Base-by-base conservation (phyloP, 176 grass and related monocot species). In the Ampelocalamus luodianensis region DNA sequence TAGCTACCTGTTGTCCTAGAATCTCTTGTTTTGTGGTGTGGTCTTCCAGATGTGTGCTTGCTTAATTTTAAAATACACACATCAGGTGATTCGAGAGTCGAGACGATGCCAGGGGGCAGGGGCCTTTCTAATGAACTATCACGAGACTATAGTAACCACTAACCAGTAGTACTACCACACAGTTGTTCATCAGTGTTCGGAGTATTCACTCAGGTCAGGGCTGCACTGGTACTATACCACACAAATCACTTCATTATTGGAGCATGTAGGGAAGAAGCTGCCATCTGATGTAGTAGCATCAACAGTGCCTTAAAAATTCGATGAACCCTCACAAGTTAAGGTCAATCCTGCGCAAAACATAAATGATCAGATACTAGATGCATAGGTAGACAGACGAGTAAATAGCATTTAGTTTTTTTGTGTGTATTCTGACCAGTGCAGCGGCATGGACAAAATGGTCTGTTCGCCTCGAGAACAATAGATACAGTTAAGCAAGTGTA, bases 61-160 rank as follows among this genome's bases (percentile, higher is more conserved):
- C 61, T 82, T 88, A 82, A 44, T 86, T 86, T 78, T 75, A 85
- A 85, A 89, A 72, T 87, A 44, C 40, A 46, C 10, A 79, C 66
- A 66, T 83, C 48, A 88, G 90, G 79, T 92, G 72, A n/a, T 74
- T 61, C 40, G 46, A 79, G 76, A 34, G 32, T 34, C 32, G 32
- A 34, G 32, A 82, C 83, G 36, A 76, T 17, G 61, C 61, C 32
- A 29, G 29, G 29, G 29, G 29, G 29, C 32, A 79, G 84, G 49
- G 8, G 58, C 24, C 74, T 93, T 63, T 78, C 89, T 90, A 74
- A 79, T 88, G 74, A 68, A 56, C 78, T 88, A 64, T 97, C 91
- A 97, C 94, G 82, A 90, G 91, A 42, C 65, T 79, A 94, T 89
- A 93, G 91, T 89, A 89, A 75, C 36, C 16, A 93, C 89, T 89